Evolutionary conservation across 306 rosid species (phyloP), one percentile per base, ranked within the genome.

Genomic region (Abrus pulchellus): DNA sequence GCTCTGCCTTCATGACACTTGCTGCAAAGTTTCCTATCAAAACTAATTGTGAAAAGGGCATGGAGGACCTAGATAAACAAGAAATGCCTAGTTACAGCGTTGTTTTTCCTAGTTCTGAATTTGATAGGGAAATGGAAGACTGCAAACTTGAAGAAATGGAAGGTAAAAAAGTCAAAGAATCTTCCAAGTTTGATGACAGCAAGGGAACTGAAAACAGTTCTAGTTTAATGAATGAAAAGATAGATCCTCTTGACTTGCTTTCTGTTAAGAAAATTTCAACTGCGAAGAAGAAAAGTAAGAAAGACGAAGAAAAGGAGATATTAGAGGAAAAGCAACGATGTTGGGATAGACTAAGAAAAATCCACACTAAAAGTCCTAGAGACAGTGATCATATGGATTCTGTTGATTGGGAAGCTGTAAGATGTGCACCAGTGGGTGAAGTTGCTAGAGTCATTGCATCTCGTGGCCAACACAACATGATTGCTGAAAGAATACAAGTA

Each of bases 1-100:
- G 98, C 85, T 82, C 86, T 0, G 97, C 98, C 2, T 94, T 72
- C 61, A 86, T 94, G 88, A 76, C 90, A n/a, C 93, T 92, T 52
- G 87, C 87, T 4, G 85, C 97, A 0, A 80, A 7, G 53, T 94
- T 84, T 48, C 93, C 97, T 1, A 0, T 71, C 13, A 64, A 79
- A 52, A 32, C 34, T 20, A 61, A 59, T 28, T 56, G 49, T 52
- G 48, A 38, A 57, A 53, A 72, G 80, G 28, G 52, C 53, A 61
- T 50, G 3, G 67, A 50, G 7, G 40, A 40, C 28, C 0, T 3
- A 1, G 55, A 43, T 27, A 70, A 12, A 32, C 70, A 77, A 50
- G 14, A 71, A 33, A 53, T 1, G 4, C 0, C n/a, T 50, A 11
- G 3, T 33, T 38, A 13, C 32, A 7, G 2, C 6, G 29, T 4